Conservation (phyloP, 2,329 filamentous ascomycete species). For the Camillea tinctor region DNA sequence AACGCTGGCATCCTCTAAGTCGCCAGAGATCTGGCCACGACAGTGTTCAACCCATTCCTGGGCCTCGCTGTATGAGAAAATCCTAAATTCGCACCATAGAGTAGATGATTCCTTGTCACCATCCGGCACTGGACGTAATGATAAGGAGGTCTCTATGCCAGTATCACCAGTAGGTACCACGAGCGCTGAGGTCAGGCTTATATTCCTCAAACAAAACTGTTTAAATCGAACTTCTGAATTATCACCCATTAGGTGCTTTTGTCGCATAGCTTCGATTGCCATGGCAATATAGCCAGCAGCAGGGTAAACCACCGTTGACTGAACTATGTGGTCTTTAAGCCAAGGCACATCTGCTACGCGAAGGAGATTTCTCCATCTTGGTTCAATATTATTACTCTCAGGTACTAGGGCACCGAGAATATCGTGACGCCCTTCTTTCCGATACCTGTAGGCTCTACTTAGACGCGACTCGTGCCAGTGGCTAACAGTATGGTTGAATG, state of each 20-base stretch:
- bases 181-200: constrained; percentile 1
- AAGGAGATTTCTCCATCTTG: constrained; percentile 4
- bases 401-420: constrained; percentile 3
- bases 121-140: neutral
- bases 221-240: neutral
- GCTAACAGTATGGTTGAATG: constrained; percentile 27
- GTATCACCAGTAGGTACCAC: neutral
- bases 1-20: neutral
- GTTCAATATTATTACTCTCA: constrained; percentile 1
- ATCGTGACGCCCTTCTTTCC: constrained; percentile 1
- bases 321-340: constrained; percentile 4
- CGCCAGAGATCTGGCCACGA: constrained; percentile 3
- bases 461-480: constrained; percentile 3
- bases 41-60: constrained; percentile 4
- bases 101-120: neutral
- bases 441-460: neutral
- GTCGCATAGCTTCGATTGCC: constrained; percentile 2
- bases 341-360: constrained; percentile 5
- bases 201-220: neutral
- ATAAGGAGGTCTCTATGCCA: constrained; percentile 1
- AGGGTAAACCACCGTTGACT: constrained; percentile 2
- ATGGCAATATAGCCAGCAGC: constrained; percentile 4
- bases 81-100: constrained; percentile 4
- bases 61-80: constrained; percentile 1
- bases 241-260: neutral